Percentiles rank a stretch among this genome's conserved stretches.
Evolutionary conservation across 106 monocot genomes (phyloP).

Genomic region (Narthecium ossifragum): DNA sequence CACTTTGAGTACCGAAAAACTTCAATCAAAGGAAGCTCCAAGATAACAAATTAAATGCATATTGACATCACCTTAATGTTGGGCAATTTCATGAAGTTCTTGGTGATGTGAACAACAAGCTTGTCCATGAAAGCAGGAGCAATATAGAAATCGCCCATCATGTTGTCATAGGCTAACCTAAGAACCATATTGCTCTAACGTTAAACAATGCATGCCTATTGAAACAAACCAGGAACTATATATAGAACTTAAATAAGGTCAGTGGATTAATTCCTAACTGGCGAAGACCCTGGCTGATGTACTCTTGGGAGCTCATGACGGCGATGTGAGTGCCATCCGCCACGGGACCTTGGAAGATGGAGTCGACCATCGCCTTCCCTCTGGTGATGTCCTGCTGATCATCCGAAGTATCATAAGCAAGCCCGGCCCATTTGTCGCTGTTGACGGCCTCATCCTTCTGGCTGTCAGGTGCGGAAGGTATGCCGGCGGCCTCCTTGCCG

Average conservation of each 20-base stretch:
- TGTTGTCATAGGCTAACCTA: constrained; percentile 78
- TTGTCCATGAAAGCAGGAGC: constrained; percentile 98
- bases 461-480: constrained; percentile 65
- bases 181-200: not conserved
- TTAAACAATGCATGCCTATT: not conserved
- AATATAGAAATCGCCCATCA: constrained; percentile 74
- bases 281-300: constrained; percentile 81
- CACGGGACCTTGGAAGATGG: constrained; percentile 84
- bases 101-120: constrained; percentile 85
- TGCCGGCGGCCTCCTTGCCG: constrained; percentile 72
- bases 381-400: constrained; percentile 97
- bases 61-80: constrained; percentile 66
- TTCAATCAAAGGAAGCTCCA: not conserved
- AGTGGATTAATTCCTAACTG: constrained; percentile 52
- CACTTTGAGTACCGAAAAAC: not conserved
- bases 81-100: constrained; percentile 93
- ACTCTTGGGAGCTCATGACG: constrained; percentile 77
- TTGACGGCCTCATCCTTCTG: constrained; percentile 79
- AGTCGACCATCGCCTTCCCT: constrained; percentile 75
- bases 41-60: not conserved
- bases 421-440: constrained; percentile 58
- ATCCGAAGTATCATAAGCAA: constrained; percentile 63
- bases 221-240: not conserved
- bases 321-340: constrained; percentile 81
- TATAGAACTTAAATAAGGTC: no score